These are phyloP conservation scores for Picea glauca DNA, from an alignment of 75 land plant genomes.

Conservation along the genomic window DNA sequence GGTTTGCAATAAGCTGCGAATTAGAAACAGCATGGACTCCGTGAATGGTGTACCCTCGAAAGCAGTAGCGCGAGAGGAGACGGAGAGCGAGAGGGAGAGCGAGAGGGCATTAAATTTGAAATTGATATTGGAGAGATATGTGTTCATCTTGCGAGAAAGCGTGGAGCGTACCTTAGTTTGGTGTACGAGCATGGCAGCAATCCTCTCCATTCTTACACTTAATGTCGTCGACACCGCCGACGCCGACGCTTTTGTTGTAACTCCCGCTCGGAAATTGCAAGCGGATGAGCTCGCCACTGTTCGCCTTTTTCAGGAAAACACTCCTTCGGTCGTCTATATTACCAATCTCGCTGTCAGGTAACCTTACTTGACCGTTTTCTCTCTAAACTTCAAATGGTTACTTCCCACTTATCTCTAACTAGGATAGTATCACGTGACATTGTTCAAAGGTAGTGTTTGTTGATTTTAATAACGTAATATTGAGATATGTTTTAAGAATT, in stretches of 20 bases:
- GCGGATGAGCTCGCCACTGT: constrained; percentile 96
- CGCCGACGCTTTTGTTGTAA: constrained; percentile 72
- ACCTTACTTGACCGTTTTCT: neutral
- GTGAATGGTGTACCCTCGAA: too few relatives aligned
- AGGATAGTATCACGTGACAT: neutral
- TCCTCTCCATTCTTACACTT: constrained; percentile 20
- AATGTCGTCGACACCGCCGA: constrained; percentile 29
- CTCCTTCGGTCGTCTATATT: constrained; percentile 98
- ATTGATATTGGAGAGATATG: neutral
- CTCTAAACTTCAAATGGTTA: neutral
- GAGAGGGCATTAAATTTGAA: too few relatives aligned
- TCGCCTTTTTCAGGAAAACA: constrained; percentile 92
- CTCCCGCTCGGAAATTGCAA: constrained; percentile 66
- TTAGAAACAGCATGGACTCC: too few relatives aligned
- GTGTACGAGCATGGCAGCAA: constrained; percentile 56
- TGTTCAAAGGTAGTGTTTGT: neutral
- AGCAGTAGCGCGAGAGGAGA: too few relatives aligned
- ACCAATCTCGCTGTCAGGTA: constrained; percentile 94
- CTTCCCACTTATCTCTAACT: neutral
- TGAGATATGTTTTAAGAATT: neutral
- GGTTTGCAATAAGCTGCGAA: too few relatives aligned
- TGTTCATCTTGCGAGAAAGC: neutral
- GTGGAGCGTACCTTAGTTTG: constrained; percentile 10
- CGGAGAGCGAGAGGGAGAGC: too few relatives aligned
- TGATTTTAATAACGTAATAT: neutral